Conservation (phyloP, 768 basidiomycete genomes). For the Rickenella mellea region DNA sequence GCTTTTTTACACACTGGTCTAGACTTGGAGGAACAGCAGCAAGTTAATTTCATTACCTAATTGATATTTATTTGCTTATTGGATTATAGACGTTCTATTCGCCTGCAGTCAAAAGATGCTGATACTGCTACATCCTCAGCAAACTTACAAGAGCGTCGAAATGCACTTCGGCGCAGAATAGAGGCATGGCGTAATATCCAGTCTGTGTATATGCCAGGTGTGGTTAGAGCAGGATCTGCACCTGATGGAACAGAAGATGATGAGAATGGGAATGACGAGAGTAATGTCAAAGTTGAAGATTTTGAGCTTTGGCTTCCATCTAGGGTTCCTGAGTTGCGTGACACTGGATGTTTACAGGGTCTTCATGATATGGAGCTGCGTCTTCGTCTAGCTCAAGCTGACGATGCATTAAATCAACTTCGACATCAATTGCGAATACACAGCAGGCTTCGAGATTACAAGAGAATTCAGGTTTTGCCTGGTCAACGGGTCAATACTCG, state of each 20-base stretch:
- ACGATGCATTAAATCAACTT: slow-evolving; percentile 8
- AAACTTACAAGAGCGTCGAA: slow-evolving; percentile 4
- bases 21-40: background rate
- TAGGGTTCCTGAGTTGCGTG: slow-evolving; percentile 7
- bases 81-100: background rate
- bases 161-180: slow-evolving; percentile 3
- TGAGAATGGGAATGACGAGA: background rate
- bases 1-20: background rate
- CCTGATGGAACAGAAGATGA: background rate
- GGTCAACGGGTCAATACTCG: slow-evolving; percentile 3
- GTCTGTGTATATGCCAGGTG: slow-evolving; percentile 9
- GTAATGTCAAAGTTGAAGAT: background rate
- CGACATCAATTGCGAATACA: slow-evolving; percentile 10
- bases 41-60: background rate
- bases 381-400: slow-evolving; percentile 11
- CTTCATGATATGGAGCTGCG: slow-evolving; percentile 11
- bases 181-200: slow-evolving; percentile 6
- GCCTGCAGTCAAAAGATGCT: background rate
- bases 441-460: slow-evolving; percentile 1
- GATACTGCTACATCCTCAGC: background rate
- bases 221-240: background rate
- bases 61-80: background rate
- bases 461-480: background rate
- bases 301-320: slow-evolving; percentile 13
- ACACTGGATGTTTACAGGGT: background rate